A percentile compares a stretch with the other conserved stretches of the same genome.
These are phyloP conservation scores for Strigomonas oncopelti DNA, from an alignment of 208 protist genomes.

Conservation along the genomic window DNA sequence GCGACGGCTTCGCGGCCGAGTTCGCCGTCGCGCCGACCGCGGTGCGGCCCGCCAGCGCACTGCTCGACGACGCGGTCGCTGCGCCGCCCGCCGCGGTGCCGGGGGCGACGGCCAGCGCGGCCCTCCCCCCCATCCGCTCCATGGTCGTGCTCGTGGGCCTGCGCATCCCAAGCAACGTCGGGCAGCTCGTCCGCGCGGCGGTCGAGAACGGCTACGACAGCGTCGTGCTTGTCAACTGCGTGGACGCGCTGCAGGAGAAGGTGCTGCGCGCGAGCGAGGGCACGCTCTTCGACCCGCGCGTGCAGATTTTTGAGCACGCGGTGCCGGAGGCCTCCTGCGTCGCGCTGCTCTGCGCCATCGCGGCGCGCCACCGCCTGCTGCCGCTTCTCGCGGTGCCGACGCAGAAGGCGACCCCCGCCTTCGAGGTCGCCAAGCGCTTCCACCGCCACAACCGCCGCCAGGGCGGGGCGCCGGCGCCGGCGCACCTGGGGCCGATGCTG, in stretches of 20 bases:
- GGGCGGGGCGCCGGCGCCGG: slow-evolving; percentile 6
- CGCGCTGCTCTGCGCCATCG: slow-evolving; percentile 54
- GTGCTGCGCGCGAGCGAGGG: slow-evolving; percentile 83
- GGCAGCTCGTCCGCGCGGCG: slow-evolving; percentile 63
- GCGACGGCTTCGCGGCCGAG: slow-evolving; percentile 77
- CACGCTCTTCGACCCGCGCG: slow-evolving; percentile 40
- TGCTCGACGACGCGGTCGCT: not conserved
- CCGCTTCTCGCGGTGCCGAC: slow-evolving; percentile 76
- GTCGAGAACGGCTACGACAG: slow-evolving; percentile 73
- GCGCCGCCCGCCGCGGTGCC: not conserved
- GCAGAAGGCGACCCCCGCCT: slow-evolving; percentile 58
- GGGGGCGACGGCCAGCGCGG: not conserved
- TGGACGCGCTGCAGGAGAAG: slow-evolving; percentile 76
- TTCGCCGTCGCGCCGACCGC: slow-evolving; percentile 41
- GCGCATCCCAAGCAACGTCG: slow-evolving; percentile 84
- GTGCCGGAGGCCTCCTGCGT: slow-evolving; percentile 23
- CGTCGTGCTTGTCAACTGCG: slow-evolving; percentile 67
- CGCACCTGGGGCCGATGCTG: slow-evolving; percentile 53
- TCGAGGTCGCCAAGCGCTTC: slow-evolving; percentile 67
- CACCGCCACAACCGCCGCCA: slow-evolving; percentile 37
- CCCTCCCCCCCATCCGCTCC: slow-evolving; percentile 22
- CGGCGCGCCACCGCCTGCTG: slow-evolving; percentile 53
- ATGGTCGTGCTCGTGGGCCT: slow-evolving; percentile 78
- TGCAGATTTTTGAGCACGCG: slow-evolving; percentile 46
- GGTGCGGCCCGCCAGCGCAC: slow-evolving; percentile 8